Conservation (phyloP, 2,329 filamentous ascomycete species). For the Pseudogymnoascus sp. region DNA sequence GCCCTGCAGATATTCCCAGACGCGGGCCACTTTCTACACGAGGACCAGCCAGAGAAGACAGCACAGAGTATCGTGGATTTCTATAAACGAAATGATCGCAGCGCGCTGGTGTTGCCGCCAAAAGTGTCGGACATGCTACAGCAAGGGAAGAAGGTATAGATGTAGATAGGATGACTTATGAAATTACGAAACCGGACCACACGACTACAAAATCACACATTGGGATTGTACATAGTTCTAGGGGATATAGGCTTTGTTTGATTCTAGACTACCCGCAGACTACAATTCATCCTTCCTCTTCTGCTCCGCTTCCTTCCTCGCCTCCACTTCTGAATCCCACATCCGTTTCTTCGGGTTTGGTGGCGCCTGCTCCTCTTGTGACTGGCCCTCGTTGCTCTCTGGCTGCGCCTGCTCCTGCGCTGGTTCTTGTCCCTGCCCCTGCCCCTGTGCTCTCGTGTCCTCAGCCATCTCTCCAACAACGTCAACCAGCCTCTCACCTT, state of each 20-base stretch:
- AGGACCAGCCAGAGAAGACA: conserved; percentile 86
- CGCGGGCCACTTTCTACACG: conserved; percentile 93
- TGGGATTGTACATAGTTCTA: neutral
- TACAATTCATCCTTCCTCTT: conserved; percentile 12
- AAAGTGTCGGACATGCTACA: conserved; percentile 74
- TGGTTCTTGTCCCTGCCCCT: neutral
- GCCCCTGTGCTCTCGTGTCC: conserved; percentile 19
- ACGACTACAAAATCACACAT: neutral
- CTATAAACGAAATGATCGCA: conserved; percentile 83
- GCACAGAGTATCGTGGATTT: conserved; percentile 83
- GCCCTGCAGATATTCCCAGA: conserved; percentile 91
- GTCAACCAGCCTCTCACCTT: conserved; percentile 38
- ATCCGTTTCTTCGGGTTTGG: conserved; percentile 55
- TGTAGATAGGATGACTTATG: conserved; percentile 1
- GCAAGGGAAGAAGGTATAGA: conserved; percentile 52
- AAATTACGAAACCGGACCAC: neutral
- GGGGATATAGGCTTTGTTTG: neutral
- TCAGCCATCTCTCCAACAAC: conserved; percentile 50
- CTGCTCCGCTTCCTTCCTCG: conserved; percentile 16
- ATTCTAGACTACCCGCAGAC: conserved; percentile 1
- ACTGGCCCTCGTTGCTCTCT: neutral
- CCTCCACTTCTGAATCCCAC: conserved; percentile 46
- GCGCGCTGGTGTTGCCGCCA: conserved; percentile 75
- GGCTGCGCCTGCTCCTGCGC: conserved; percentile 9
- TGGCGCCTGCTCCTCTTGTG: conserved; percentile 27